phyloP scores from a whole-genome alignment of 176 grass and related monocot genomes.

The Triticum aestivum region DNA sequence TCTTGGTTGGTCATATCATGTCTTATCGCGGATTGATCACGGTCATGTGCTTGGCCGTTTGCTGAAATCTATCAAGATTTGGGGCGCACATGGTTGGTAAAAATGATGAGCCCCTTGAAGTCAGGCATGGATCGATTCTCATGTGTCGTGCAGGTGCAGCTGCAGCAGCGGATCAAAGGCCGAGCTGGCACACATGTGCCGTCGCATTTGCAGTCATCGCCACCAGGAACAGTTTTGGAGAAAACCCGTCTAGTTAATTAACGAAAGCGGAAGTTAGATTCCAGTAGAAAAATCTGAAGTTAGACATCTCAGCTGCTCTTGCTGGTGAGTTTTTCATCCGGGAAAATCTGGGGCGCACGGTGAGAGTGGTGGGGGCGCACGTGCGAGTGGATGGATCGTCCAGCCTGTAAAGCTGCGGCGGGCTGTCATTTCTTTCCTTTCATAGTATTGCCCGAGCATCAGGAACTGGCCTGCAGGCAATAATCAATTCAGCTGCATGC shows the following conservation, averaged over 20 bases:
- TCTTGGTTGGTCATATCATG: background rate
- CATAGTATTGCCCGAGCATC: background rate
- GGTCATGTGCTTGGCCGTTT: conserved; percentile 9
- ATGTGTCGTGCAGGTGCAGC: background rate
- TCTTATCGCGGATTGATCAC: conserved; percentile 14
- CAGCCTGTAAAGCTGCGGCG: background rate
- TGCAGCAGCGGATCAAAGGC: background rate
- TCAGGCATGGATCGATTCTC: background rate
- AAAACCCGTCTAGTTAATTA: background rate
- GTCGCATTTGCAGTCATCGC: background rate
- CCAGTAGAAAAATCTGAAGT: background rate
- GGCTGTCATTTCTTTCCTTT: background rate
- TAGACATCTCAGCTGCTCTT: background rate
- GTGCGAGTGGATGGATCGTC: background rate
- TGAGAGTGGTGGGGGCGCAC: background rate
- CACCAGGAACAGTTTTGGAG: background rate
- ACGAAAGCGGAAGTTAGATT: background rate
- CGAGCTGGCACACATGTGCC: background rate
- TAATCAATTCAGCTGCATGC: conserved; percentile 22
- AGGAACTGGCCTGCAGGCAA: background rate
- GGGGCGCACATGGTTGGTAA: background rate
- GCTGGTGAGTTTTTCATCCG: too few species aligned
- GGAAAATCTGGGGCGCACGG: too few species aligned
- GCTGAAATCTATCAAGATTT: conserved; percentile 10
- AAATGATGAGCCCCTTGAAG: conserved; percentile 16